Base-by-base conservation (phyloP, 2,329 filamentous ascomycete genomes). In the Westerdykella sp. region DNA sequence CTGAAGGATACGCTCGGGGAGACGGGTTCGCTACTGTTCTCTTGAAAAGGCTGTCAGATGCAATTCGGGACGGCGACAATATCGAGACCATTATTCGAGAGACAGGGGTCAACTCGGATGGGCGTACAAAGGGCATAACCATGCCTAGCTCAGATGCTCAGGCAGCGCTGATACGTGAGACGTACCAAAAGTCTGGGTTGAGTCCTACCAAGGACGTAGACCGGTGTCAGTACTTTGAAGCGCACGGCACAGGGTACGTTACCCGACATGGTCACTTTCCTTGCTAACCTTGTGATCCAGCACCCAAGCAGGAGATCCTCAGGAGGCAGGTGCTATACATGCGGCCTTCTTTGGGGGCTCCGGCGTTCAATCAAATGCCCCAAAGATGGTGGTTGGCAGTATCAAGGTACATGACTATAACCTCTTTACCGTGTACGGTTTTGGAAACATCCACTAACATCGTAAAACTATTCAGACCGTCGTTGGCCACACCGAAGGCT, bases 1-100 rank as follows among this genome's bases (percentile, higher is more conserved):
- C 77, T 13, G 75, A 78, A 43, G 82, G 82, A 0, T 85, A 84
- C 54, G 79, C 74, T 0, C 71, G 80, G 16, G 81, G 80, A 0
- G 81, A 84, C 51, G 81, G 79, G 0, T 67, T 77, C 15, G 78
- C 71, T 0, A 70, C 75, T 11, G 51, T 83, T 1, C 55, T 80
- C 13, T 55, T 83, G 9, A 83, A 83, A 62, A 70, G 67, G 1
- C 64, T 83, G 0, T 62, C 65, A 6, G 72, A 76, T 52, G 81
- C 81, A 0, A 45, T 83, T 2, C 61, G 63, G 4, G 75, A 79
- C 50, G 76, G 76, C 9, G 78, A 83, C 50, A 63, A 69, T 0
- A 69, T 75, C 22, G 59, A 66, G 12, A 64, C 62, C 2, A 46
- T 75, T 5, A 70, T 75, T 21, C 55, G 67, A 6, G 61, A 53